A percentile compares a stretch with the other conserved stretches of the same genome.
Evolutionary conservation across 805 yeast genomes (phyloP).

Genomic region (Wickerhamiella slavikovae): DNA sequence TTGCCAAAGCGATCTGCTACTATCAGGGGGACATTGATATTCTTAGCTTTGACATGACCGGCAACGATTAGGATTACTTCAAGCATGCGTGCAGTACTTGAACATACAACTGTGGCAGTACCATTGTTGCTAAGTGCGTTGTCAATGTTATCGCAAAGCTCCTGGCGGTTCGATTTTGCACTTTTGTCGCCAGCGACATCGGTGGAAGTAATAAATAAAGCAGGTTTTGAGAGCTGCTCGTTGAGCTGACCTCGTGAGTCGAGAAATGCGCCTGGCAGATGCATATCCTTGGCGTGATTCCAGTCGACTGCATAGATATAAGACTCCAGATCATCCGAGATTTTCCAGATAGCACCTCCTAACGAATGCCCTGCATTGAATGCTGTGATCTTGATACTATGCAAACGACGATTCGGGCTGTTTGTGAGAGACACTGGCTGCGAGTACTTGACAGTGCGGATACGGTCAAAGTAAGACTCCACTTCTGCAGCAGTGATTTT

Average conservation of each 20-base stretch:
- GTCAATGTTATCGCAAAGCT: slow-evolving; percentile 39
- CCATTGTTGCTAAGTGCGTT: slow-evolving; percentile 57
- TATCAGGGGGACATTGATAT: slow-evolving; percentile 38
- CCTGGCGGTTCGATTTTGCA: slow-evolving; percentile 42
- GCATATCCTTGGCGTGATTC: slow-evolving; percentile 84
- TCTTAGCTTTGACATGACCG: slow-evolving; percentile 29
- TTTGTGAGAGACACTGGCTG: slow-evolving; percentile 47
- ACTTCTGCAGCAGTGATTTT: slow-evolving; percentile 43
- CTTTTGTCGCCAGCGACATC: slow-evolving; percentile 29
- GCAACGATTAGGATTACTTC: slow-evolving; percentile 63
- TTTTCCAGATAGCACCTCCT: slow-evolving; percentile 84
- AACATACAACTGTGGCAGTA: slow-evolving; percentile 63
- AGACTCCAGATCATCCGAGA: slow-evolving; percentile 54
- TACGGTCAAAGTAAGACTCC: slow-evolving; percentile 58
- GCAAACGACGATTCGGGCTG: slow-evolving; percentile 4
- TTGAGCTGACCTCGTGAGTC: slow-evolving; percentile 41
- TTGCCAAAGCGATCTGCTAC: slow-evolving; percentile 64
- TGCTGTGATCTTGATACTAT: slow-evolving; percentile 36
- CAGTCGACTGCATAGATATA: slow-evolving; percentile 80
- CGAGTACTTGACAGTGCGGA: slow-evolving; percentile 51
- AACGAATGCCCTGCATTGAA: slow-evolving; percentile 80
- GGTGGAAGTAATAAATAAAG: slow-evolving; percentile 60
- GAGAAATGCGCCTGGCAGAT: slow-evolving; percentile 52
- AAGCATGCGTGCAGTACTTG: slow-evolving; percentile 59
- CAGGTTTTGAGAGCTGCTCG: slow-evolving; percentile 44